phyloP scores from a whole-genome alignment of 2,329 filamentous ascomycete genomes.

The Corynespora cassiicola region DNA sequence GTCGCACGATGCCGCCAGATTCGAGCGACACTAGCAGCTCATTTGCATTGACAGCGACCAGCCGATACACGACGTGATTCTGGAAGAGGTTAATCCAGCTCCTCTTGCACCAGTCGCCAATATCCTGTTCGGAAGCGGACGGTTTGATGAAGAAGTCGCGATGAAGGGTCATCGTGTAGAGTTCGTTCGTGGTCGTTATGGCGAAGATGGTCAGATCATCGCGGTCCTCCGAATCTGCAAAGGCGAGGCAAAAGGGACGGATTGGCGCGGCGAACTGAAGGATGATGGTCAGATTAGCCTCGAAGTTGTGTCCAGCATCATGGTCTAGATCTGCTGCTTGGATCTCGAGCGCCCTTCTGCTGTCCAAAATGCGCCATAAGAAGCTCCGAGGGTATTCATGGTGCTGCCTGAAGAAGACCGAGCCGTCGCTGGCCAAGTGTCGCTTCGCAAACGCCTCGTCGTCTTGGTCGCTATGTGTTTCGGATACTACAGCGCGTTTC shows the following conservation, averaged over 20 bases:
- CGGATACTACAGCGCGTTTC: slow-evolving; percentile 45
- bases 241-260: slow-evolving; percentile 77
- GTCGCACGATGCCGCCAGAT: slow-evolving; percentile 75
- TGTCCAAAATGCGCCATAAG: slow-evolving; percentile 87
- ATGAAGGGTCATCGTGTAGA: slow-evolving; percentile 84
- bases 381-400: slow-evolving; percentile 82
- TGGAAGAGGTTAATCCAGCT: slow-evolving; percentile 75
- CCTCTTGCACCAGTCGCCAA: slow-evolving; percentile 79
- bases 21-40: slow-evolving; percentile 82
- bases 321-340: slow-evolving; percentile 81
- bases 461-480: slow-evolving; percentile 60
- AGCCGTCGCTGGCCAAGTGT: slow-evolving; percentile 75
- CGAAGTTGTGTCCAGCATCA: slow-evolving; percentile 65
- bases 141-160: slow-evolving; percentile 81
- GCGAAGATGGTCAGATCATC: slow-evolving; percentile 82
- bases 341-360: slow-evolving; percentile 80
- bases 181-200: slow-evolving; percentile 76
- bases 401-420: slow-evolving; percentile 82
- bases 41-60: slow-evolving; percentile 75
- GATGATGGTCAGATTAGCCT: slow-evolving; percentile 77
- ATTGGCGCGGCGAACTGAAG: slow-evolving; percentile 79
- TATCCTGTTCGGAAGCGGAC: slow-evolving; percentile 72
- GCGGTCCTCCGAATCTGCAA: slow-evolving; percentile 79
- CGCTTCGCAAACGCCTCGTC: slow-evolving; percentile 75
- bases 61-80: slow-evolving; percentile 80